phyloP scores from a whole-genome alignment of 1,284 basidiomycete species.

The Ceratobasidium sp. region DNA sequence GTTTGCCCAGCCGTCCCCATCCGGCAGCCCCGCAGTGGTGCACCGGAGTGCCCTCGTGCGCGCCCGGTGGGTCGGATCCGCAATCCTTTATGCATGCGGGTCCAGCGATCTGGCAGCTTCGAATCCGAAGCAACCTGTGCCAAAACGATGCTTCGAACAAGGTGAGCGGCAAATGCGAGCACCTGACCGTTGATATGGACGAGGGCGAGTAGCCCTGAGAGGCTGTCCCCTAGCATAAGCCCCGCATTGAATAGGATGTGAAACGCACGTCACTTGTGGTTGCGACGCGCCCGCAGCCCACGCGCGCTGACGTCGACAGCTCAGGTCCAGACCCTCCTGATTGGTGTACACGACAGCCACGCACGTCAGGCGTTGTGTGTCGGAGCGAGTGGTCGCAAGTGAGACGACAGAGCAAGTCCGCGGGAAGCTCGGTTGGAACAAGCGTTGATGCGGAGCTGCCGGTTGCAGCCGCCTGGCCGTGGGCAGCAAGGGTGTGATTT shows the following conservation, averaged over 20 bases:
- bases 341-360: constrained; percentile 1
- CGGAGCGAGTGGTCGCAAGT: constrained; percentile 6
- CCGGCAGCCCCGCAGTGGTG: background rate
- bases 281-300: constrained; percentile 12
- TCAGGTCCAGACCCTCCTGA: constrained; percentile 22
- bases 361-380: constrained; percentile 17
- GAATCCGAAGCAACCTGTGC: constrained; percentile 13
- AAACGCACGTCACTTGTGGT: constrained; percentile 12
- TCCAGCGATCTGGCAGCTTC: constrained; percentile 3
- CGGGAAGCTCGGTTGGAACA: constrained; percentile 11
- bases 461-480: background rate
- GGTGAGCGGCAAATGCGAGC: background rate
- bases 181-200: constrained; percentile 5
- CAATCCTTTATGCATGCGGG: background rate
- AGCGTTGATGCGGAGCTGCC: constrained; percentile 25
- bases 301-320: constrained; percentile 8
- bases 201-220: constrained; percentile 11
- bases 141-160: background rate
- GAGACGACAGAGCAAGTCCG: constrained; percentile 5
- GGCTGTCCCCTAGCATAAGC: background rate
- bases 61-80: background rate
- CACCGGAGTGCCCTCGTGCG: constrained; percentile 4
- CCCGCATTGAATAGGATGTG: constrained; percentile 8
- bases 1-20: background rate
- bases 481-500: constrained; percentile 15